Evolutionary conservation across 768 basidiomycete genomes (phyloP).

Genomic region (Agaricus blazei): DNA sequence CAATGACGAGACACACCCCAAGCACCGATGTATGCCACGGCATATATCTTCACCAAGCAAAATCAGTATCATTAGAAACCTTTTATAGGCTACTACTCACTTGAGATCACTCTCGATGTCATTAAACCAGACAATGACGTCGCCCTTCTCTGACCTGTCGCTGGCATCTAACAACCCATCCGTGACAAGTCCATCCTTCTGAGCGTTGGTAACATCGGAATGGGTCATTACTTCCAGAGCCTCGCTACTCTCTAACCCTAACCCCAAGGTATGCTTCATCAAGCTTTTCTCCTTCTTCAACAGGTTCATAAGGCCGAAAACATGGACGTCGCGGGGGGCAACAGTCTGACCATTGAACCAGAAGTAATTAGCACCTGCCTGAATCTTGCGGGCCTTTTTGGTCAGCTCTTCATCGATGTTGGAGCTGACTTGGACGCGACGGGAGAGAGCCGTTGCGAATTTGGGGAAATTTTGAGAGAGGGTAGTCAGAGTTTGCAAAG

Average conservation of each 20-base stretch:
- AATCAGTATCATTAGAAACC: not conserved
- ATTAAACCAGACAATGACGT: conserved; percentile 82
- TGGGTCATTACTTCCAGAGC: conserved; percentile 75
- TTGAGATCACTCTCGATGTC: conserved; percentile 80
- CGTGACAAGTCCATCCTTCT: conserved; percentile 41
- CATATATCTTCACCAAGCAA: conserved; percentile 36
- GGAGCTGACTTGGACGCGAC: conserved; percentile 54
- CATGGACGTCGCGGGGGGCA: conserved; percentile 58
- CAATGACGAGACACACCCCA: conserved; percentile 28
- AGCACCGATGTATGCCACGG: conserved; percentile 47
- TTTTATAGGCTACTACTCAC: conserved; percentile 26
- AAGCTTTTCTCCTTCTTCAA: conserved; percentile 67
- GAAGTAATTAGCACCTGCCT: conserved; percentile 49
- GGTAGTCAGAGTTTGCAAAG: conserved; percentile 52
- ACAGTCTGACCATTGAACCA: conserved; percentile 82
- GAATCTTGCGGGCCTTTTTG: conserved; percentile 48
- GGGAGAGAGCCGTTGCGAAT: conserved; percentile 70
- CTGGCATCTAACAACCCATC: conserved; percentile 90
- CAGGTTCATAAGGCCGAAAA: conserved; percentile 66
- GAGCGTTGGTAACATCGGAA: conserved; percentile 45
- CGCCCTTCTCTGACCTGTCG: conserved; percentile 76
- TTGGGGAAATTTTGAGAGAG: conserved; percentile 88
- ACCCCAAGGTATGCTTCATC: conserved; percentile 50
- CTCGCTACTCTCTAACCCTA: conserved; percentile 60
- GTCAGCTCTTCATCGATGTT: conserved; percentile 51